A percentile compares a stretch with the other conserved stretches of the same genome.
phyloP scores from a whole-genome alignment of 805 yeast species.

The Nakazawaea anatomiae region DNA sequence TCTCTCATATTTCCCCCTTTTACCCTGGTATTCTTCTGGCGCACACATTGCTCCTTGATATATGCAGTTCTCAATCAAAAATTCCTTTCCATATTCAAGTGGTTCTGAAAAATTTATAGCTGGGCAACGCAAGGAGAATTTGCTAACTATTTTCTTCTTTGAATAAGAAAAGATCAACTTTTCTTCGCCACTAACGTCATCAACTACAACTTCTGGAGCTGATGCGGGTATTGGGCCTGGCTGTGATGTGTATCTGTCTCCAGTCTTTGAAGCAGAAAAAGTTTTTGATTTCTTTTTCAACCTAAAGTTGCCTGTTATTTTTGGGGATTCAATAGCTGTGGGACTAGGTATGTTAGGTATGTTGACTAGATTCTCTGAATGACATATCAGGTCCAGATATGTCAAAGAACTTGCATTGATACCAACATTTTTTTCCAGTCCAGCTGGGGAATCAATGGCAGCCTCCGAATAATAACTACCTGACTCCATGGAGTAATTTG shows the following conservation, averaged over 20 bases:
- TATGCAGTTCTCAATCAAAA: constrained; percentile 35
- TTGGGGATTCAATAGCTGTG: not conserved
- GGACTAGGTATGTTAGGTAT: not conserved
- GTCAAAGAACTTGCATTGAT: not conserved
- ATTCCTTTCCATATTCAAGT: constrained; percentile 16
- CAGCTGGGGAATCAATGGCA: not conserved
- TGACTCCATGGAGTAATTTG: not conserved
- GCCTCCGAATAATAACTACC: not conserved
- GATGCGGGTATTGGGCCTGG: constrained; percentile 28
- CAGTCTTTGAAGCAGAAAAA: not conserved
- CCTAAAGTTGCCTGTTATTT: not conserved
- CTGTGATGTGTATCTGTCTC: constrained; percentile 15
- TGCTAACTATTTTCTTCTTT: constrained; percentile 22
- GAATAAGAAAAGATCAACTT: constrained; percentile 25
- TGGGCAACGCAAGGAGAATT: constrained; percentile 20
- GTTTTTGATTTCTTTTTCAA: not conserved
- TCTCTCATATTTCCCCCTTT: constrained; percentile 38
- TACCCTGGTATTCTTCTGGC: constrained; percentile 34
- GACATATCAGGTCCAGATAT: too few species aligned
- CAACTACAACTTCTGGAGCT: constrained; percentile 13
- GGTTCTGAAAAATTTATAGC: constrained; percentile 1
- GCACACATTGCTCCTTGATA: constrained; percentile 44
- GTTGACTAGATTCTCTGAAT: too few species aligned
- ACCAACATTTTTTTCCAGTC: not conserved
- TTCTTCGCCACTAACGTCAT: constrained; percentile 23